Evolutionary conservation across 345 rosid species (phyloP).

Genomic region (Lepidium aucheri): DNA sequence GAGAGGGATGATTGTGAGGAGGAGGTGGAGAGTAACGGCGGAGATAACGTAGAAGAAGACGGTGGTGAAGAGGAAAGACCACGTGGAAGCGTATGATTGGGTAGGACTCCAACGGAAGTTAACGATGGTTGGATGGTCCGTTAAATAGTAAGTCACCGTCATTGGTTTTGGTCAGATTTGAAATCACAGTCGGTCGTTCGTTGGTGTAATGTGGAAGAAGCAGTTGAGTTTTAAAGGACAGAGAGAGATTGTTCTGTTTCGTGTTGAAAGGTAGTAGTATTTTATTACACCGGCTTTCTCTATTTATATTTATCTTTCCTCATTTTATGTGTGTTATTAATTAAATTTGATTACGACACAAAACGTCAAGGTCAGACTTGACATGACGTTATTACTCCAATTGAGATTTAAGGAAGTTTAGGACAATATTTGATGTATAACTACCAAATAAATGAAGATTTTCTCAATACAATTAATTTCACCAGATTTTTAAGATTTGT

Average conservation of each 20-base stretch:
- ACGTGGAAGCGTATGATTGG: constrained; percentile 84
- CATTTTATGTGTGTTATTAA: constrained; percentile 4
- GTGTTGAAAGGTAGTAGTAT: not conserved
- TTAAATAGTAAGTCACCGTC: constrained; percentile 37
- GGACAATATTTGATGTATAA: no score
- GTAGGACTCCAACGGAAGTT: constrained; percentile 81
- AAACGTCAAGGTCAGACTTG: constrained; percentile 18
- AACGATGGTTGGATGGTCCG: constrained; percentile 73
- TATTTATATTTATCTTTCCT: not conserved
- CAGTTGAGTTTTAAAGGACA: not conserved
- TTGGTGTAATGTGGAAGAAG: not conserved
- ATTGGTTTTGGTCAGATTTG: not conserved
- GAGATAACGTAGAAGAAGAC: constrained; percentile 43
- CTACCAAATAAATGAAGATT: no score
- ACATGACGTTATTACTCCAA: not conserved
- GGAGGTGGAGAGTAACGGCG: constrained; percentile 45
- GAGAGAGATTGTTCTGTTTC: not conserved
- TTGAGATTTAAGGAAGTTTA: no score
- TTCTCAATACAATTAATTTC: no score
- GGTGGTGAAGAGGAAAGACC: constrained; percentile 67
- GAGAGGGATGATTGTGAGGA: constrained; percentile 22
- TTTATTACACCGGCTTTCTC: not conserved
- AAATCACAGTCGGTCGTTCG: constrained; percentile 3
- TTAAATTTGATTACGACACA: not conserved
- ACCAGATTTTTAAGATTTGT: no score